Percentiles rank a stretch among this genome's conserved stretches.
These are phyloP conservation scores for Thielaviopsis populi DNA, from an alignment of 2,329 filamentous ascomycete genomes.

Conservation along the genomic window DNA sequence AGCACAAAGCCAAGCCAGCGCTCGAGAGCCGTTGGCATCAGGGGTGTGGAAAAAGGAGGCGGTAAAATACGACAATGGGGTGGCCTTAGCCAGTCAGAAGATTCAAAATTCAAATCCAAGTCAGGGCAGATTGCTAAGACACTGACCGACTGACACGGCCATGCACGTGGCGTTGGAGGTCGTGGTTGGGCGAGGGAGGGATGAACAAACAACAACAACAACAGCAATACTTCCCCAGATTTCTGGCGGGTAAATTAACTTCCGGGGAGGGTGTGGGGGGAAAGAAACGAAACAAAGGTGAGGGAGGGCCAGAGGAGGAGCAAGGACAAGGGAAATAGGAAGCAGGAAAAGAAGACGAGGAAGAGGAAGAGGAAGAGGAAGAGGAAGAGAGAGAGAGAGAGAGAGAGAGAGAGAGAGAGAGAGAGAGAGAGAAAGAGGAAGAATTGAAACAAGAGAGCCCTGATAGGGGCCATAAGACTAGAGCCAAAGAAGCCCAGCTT, in stretches of 20 bases:
- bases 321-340: background rate
- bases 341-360: background rate
- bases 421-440: background rate
- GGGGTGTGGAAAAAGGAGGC: background rate
- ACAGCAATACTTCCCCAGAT: background rate
- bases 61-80: background rate
- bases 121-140: background rate
- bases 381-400: background rate
- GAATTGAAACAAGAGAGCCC: background rate
- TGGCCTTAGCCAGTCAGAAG: background rate
- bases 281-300: background rate
- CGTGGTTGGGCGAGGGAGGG: background rate
- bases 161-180: background rate
- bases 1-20: background rate
- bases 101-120: background rate
- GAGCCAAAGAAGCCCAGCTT: background rate
- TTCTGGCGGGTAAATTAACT: background rate
- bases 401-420: background rate
- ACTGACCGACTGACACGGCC: background rate
- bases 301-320: background rate
- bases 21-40: background rate
- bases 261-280: background rate
- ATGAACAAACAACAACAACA: constrained; percentile 2
- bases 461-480: background rate
- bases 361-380: background rate